Base-by-base conservation (phyloP, 148 eudicot species). In the Cornus kousa region DNA sequence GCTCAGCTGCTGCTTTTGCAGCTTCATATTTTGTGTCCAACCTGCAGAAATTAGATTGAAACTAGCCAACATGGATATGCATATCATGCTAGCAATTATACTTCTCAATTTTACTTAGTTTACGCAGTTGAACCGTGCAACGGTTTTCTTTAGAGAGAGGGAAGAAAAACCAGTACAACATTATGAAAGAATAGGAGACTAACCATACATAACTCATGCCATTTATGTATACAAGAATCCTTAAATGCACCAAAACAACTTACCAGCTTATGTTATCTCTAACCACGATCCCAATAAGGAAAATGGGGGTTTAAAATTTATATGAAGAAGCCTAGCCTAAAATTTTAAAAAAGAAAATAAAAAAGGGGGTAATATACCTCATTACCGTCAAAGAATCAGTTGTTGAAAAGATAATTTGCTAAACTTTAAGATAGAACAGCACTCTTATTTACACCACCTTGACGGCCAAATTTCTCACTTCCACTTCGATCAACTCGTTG, bases 401-500 rank as follows among this genome's bases (percentile, higher is more conserved):
- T 9, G 20, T 5, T 40, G 5, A 65, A n/a, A 17, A 13, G 13
- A 40, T 9, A 66, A 43, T 13, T 33, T 64, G 59, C 70, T 40
- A 17, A 14, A 16, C 69, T 39, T 76, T 35, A 66, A 23, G 67
- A 75, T 4, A 76, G 48, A 76, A n/a, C 68, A 50, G 35, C 79
- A 76, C 37, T 32, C 71, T 60, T 71, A 70, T 83, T 82, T 16
- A 48, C 53, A 75, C 75, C 85, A 4, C 75, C 78, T 78, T 78
- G 83, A 55, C 78, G 84, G 17, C 76, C 78, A 72, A 28, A 77
- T 62, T 80, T 79, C 55, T 75, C 89, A 65, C 74, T 28, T 74
- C 86, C 85, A 35, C 84, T 82, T 35, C 83, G 90, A 67, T 87
- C 90, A 40, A 87, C 86, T 59, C 88, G 86, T 72, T 81, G 93